phyloP scores from a whole-genome alignment of 2,329 filamentous ascomycete genomes.

The Arthrobotrys pseudoclavata region DNA sequence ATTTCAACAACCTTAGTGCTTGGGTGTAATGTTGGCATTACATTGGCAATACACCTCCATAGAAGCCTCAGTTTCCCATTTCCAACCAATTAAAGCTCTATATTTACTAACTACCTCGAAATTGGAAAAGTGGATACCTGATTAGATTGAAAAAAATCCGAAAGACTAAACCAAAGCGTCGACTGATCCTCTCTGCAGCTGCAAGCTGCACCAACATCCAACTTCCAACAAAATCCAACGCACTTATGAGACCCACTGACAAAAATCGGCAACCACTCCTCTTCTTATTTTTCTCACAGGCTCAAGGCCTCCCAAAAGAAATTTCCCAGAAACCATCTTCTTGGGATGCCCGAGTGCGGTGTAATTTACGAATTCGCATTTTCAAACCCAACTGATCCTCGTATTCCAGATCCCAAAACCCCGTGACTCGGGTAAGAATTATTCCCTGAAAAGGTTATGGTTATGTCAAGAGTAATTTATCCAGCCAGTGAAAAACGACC shows the following conservation, averaged over 20 bases:
- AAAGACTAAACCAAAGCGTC: conserved; percentile 7
- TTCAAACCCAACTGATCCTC: conserved; percentile 28
- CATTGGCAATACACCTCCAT: conserved; percentile 16
- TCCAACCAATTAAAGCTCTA: conserved; percentile 46
- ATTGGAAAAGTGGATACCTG: conserved; percentile 40
- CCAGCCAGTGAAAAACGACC: conserved; percentile 48
- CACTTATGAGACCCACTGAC: conserved; percentile 32
- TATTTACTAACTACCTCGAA: conserved; percentile 24
- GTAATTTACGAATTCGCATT: conserved; percentile 24
- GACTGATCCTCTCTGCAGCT: conserved; percentile 26
- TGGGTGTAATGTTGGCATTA: conserved; percentile 1
- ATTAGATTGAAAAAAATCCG: conserved; percentile 8
- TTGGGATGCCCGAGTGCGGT: conserved; percentile 36
- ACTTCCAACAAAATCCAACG: conserved; percentile 58
- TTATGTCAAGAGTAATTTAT: conserved; percentile 38
- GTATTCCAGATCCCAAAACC: conserved; percentile 47
- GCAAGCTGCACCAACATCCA: neutral
- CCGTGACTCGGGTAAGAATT: conserved; percentile 50
- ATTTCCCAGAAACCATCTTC: conserved; percentile 43
- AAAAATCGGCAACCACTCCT: conserved; percentile 29
- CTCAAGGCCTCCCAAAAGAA: conserved; percentile 11
- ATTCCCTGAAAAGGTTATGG: conserved; percentile 42
- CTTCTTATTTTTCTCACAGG: neutral
- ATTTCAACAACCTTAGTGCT: neutral
- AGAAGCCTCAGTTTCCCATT: conserved; percentile 36